A percentile compares a stretch with the other conserved stretches of the same genome.
Evolutionary conservation across 192 early-diverging fungal species (phyloP).

Genomic region (Coemansia furcata): DNA sequence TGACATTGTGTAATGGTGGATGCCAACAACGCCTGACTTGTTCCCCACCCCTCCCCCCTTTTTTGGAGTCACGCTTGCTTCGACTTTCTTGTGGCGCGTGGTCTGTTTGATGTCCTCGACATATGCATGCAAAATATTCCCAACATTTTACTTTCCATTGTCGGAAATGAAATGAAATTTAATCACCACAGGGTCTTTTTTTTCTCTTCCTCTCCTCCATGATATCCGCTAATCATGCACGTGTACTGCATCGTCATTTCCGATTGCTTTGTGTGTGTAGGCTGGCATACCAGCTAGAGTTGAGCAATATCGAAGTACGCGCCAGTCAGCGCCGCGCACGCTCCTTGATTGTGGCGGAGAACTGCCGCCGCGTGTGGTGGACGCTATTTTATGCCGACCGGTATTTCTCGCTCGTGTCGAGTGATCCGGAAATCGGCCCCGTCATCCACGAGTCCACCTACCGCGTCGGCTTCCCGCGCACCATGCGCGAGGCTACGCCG

Average conservation of each 20-base stretch:
- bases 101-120: background rate
- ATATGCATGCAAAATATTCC: background rate
- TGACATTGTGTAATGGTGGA: background rate
- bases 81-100: background rate
- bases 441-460: constrained; percentile 50
- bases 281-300: constrained; percentile 50
- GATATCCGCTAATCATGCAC: background rate
- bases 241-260: background rate
- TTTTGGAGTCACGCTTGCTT: background rate
- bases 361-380: constrained; percentile 55
- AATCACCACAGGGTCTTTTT: background rate
- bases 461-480: constrained; percentile 48
- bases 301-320: constrained; percentile 50
- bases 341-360: constrained; percentile 54
- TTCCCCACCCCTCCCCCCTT: background rate
- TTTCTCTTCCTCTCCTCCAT: too few species aligned
- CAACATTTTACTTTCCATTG: background rate
- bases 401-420: constrained; percentile 48
- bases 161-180: background rate
- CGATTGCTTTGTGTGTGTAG: constrained; percentile 8
- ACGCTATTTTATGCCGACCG: constrained; percentile 51
- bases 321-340: constrained; percentile 51
- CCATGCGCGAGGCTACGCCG: constrained; percentile 52
- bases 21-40: background rate
- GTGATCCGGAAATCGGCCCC: constrained; percentile 43